Evolutionary conservation across 345 rosid genomes (phyloP).

Genomic region (Aquilaria yunnanensis): DNA sequence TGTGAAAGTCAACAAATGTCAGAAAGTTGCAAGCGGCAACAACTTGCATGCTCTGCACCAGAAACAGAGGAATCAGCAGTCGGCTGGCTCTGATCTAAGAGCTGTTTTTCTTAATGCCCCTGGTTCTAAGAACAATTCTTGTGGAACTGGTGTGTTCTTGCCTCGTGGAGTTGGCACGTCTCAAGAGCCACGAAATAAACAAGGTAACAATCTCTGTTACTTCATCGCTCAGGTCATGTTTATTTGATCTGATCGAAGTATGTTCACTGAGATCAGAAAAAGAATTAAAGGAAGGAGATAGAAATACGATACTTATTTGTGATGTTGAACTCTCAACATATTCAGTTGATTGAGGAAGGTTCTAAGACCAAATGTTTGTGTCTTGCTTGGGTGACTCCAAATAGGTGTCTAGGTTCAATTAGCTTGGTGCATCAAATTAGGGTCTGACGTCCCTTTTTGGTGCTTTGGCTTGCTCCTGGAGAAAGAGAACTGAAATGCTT

Average conservation of each 20-base stretch:
- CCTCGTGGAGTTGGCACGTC: conserved; percentile 42
- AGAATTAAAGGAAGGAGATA: too few species aligned
- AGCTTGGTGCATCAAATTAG: not conserved
- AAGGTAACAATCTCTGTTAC: conserved; percentile 27
- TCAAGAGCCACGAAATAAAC: conserved; percentile 48
- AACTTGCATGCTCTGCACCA: conserved; percentile 19
- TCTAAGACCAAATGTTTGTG: too few species aligned
- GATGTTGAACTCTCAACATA: too few species aligned
- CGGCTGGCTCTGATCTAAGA: conserved; percentile 38
- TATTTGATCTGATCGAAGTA: too few species aligned
- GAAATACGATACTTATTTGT: too few species aligned
- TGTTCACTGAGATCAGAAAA: too few species aligned
- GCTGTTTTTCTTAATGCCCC: conserved; percentile 58
- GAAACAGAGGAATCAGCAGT: conserved; percentile 27
- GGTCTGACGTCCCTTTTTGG: not conserved
- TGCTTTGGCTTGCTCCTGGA: not conserved
- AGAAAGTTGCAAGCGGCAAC: conserved; percentile 4
- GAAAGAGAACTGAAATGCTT: not conserved
- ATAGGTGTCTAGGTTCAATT: too few species aligned
- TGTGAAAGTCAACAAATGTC: conserved; percentile 13
- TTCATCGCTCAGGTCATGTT: too few species aligned
- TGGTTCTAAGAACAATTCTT: conserved; percentile 39
- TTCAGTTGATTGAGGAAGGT: too few species aligned
- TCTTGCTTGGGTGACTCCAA: too few species aligned
- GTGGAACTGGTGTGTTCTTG: conserved; percentile 92